Evolutionary conservation across 148 eudicot species (phyloP).

Genomic region (Vaccinium myrtillus): DNA sequence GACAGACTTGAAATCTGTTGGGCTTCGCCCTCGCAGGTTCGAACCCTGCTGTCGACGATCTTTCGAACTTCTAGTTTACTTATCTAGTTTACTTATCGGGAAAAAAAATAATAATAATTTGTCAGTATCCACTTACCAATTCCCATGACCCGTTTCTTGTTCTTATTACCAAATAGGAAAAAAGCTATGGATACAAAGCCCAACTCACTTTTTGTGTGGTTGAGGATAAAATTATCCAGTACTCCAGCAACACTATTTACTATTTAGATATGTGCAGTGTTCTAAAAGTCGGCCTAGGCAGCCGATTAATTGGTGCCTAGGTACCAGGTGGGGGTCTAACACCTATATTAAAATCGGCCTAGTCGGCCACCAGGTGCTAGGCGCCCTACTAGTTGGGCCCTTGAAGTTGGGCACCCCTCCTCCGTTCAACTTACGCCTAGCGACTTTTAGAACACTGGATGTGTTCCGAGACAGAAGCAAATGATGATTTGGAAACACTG

Average conservation of each 20-base stretch:
- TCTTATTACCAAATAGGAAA: neutral
- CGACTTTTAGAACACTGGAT: too few species aligned
- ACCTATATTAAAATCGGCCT: too few species aligned
- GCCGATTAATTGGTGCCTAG: too few species aligned
- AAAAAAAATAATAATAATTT: too few species aligned
- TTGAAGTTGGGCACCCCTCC: too few species aligned
- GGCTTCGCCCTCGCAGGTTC: slow-evolving; percentile 99
- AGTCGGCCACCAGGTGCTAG: too few species aligned
- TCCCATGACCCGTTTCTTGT: neutral
- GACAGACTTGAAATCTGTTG: slow-evolving; percentile 92
- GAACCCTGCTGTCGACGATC: slow-evolving; percentile 97
- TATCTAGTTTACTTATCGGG: too few species aligned
- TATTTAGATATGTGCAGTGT: neutral
- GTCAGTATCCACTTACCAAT: neutral
- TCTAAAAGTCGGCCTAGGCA: too few species aligned
- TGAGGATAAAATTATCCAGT: neutral
- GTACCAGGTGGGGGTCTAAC: too few species aligned
- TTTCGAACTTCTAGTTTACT: too few species aligned
- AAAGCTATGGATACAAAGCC: neutral
- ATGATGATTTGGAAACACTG: neutral
- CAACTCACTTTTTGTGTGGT: neutral
- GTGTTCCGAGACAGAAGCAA: neutral
- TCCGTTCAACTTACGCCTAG: too few species aligned
- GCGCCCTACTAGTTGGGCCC: too few species aligned
- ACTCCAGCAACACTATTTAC: neutral